Base-by-base conservation (phyloP, 73 alveolate genomes). In the Paramecium sonneborni region DNA sequence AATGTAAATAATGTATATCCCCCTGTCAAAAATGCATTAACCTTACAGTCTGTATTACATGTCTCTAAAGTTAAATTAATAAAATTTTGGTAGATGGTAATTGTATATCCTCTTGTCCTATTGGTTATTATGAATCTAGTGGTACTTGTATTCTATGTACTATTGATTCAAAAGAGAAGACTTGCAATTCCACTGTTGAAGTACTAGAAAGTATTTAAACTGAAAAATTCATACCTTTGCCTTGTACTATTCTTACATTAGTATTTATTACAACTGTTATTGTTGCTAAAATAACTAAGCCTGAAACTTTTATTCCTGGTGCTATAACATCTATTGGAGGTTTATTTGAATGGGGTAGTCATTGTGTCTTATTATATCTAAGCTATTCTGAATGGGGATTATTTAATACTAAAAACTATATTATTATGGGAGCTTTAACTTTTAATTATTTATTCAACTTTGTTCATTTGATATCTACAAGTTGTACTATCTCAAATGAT, bases 331-430 rank as follows among this genome's bases (percentile, higher is more conserved):
- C 84, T 12, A 30, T 62, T 26, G 84, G 84, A 30, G 84, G 84
- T 9, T 62, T 62, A 30, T 62, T 62, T 62, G 84, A 62, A 32
- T 62, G 84, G 84, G 39, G 84, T 14, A 62, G 84, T 26, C 52
- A 62, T 4, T 11, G 84, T 12, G 46, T 62, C 12, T 14, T 62
- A 30, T 26, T 62, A n/a, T 62, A 62, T 12, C 24, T 62, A 3
- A 62, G 84, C 24, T 62, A 62, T 32, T 62, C 1, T 0, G 84
- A 62, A 62, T 62, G 84, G 84, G 44, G 44, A 12, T 12, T 62
- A 1, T 62, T 62, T 26, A 62, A 62, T 62, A 5, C 24, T 0
- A 9, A 62, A 30, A 62, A 62, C 3, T 62, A 62, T 62, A 62
- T 62, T n/a, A 62, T 62, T 62, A 62, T 62, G 84, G 84, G 84